phyloP scores from a whole-genome alignment of 169 alveolate genomes.

The Plasmodium billcollinsi region DNA sequence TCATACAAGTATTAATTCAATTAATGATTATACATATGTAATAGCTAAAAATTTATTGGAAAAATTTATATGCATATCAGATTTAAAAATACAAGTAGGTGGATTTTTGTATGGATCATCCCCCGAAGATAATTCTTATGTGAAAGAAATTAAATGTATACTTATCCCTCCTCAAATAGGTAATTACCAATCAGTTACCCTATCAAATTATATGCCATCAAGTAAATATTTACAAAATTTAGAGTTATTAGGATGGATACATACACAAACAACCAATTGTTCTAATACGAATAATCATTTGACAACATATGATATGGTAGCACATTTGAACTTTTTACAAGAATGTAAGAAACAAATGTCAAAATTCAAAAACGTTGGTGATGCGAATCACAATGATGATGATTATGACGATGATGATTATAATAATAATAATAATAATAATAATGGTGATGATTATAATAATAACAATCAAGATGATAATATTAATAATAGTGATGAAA shows the following conservation, averaged over 20 bases:
- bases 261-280: constrained; percentile 94
- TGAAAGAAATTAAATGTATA: constrained; percentile 95
- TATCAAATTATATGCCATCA: constrained; percentile 95
- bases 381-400: constrained; percentile 7
- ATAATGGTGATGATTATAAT: not conserved
- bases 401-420: constrained; percentile 9
- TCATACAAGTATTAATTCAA: constrained; percentile 34
- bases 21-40: constrained; percentile 93
- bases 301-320: constrained; percentile 79
- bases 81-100: constrained; percentile 98
- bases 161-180: constrained; percentile 99
- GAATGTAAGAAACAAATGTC: constrained; percentile 39
- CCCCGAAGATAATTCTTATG: constrained; percentile 80
- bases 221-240: constrained; percentile 94
- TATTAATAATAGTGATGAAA: constrained; percentile 13
- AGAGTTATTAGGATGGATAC: constrained; percentile 99
- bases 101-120: constrained; percentile 96
- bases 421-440: not conserved
- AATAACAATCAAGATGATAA: not conserved
- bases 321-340: constrained; percentile 70
- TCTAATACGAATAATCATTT: constrained; percentile 88
- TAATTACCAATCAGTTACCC: constrained; percentile 93
- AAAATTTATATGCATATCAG: constrained; percentile 97
- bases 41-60: constrained; percentile 98
- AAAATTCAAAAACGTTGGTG: constrained; percentile 12